Evolutionary conservation across 1,284 basidiomycete species (phyloP), one percentile per base, ranked within the genome.

Genomic region (Vanrija pseudolonga): DNA sequence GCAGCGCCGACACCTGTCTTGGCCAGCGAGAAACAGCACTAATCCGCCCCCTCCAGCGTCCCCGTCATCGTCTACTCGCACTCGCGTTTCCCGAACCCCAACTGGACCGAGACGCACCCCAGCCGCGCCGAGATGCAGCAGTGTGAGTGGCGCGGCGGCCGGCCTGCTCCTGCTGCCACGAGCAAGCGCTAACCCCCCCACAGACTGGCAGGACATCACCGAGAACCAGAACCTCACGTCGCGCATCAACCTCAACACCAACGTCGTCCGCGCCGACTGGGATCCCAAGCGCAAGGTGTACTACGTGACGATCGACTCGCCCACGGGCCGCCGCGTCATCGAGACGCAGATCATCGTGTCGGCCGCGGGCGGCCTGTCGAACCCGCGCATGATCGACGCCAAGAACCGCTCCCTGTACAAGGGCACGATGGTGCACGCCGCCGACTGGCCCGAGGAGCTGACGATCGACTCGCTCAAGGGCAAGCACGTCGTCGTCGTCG

Each of bases 321-420:
- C 37, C 9, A 47, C 40, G 4, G 45, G 26, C 11, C 45, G 52
- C 15, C 15, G 24, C 15, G 28, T 44, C n/a, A 28, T 45, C 17
- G 45, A 56, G 12, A 56, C 57, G 45, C 45, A 58, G 9, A 47
- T 67, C 32, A 47, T 70, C 44, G 51, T 70, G 22, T 57, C 58
- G 19, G 61, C 61, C 28, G 55, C 59, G 17, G 68, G 68, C 15
- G 61, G 60, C 19, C 64, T 70, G 45, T 60, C 57, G 12, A 46
- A 32, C 14, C 55, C 55, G n/a, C 47, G 42, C 39, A 53, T 46
- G 14, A 64, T 64, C 32, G 37, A 50, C n/a, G 32, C 32, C 32
- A 32, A 32, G 32, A 32, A 32, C 32, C 32, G 32, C 18, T 22
- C 1, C 51, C 47, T n/a, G 12, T 66, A 54, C 52, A 45, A 56